Conservation (phyloP, 768 basidiomycete genomes). For the Serendipita sp. region DNA sequence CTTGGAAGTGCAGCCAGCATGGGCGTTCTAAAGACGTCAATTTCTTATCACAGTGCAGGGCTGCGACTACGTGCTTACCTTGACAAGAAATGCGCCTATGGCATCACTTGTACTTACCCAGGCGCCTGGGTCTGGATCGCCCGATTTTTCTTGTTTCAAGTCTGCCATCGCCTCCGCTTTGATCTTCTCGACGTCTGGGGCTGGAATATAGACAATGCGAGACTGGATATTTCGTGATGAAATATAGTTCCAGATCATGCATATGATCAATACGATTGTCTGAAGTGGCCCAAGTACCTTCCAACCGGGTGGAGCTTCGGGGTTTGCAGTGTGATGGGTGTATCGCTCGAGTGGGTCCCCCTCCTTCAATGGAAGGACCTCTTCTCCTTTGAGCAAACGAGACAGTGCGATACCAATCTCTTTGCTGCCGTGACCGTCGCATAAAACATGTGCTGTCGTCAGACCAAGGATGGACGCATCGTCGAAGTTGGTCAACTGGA, state of each 20-base stretch:
- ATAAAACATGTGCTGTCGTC: neutral
- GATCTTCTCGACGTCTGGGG: neutral
- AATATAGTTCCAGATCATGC: neutral
- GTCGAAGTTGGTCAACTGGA: neutral
- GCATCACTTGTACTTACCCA: conserved; percentile 3
- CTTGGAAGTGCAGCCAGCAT: no score
- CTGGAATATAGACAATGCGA: neutral
- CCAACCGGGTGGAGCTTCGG: neutral
- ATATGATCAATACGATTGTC: neutral
- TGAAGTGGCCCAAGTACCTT: neutral
- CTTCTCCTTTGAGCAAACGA: neutral
- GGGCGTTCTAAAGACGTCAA: no score
- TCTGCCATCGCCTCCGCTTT: neutral
- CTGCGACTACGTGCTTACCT: neutral
- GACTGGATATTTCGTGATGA: no score
- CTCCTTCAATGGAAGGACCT: neutral
- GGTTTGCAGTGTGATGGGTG: no score
- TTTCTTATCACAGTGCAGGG: no score
- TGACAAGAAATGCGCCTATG: neutral
- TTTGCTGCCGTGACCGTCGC: neutral
- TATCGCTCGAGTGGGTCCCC: no score
- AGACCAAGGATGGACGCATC: neutral
- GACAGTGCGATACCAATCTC: neutral
- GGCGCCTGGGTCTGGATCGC: neutral
- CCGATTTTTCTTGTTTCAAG: neutral